phyloP scores from a whole-genome alignment of 306 rosid genomes.

The Vigna hirtella region DNA sequence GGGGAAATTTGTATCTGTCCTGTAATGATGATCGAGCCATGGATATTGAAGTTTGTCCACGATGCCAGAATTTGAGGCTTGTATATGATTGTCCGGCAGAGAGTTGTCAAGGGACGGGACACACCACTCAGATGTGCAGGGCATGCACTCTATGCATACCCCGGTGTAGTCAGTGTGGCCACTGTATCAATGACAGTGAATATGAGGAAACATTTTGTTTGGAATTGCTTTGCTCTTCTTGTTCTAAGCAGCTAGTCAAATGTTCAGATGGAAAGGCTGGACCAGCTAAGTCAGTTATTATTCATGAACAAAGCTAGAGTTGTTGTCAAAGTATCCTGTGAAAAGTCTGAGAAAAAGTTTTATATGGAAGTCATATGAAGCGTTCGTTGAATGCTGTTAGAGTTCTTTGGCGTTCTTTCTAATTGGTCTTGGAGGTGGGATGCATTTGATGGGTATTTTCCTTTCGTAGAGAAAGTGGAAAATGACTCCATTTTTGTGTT shows the following conservation, averaged over 20 bases:
- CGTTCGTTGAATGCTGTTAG: conserved; percentile 44
- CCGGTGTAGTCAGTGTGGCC: conserved; percentile 85
- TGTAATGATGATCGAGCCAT: conserved; percentile 71
- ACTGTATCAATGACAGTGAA: conserved; percentile 77
- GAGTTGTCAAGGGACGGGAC: conserved; percentile 66
- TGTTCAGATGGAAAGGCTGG: conserved; percentile 49
- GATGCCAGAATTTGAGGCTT: conserved; percentile 82
- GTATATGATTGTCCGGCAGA: conserved; percentile 86
- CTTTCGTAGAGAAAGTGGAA: conserved; percentile 33
- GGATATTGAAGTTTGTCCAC: conserved; percentile 84
- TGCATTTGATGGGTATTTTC: conserved; percentile 37
- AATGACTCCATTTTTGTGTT: conserved; percentile 15
- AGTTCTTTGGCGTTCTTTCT: conserved; percentile 30
- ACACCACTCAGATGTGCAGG: conserved; percentile 64
- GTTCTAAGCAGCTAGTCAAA: conserved; percentile 55
- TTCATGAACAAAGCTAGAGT: conserved; percentile 47
- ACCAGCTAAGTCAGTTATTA: conserved; percentile 41
- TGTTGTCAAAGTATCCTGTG: conserved; percentile 35
- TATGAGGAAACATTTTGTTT: conserved; percentile 90
- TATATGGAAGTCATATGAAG: conserved; percentile 31
- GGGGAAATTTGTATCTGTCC: conserved; percentile 73
- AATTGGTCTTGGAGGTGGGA: conserved; percentile 39
- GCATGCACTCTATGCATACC: conserved; percentile 84
- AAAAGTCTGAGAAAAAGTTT: conserved; percentile 31
- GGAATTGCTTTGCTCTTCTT: conserved; percentile 77